phyloP scores from a whole-genome alignment of 2,329 filamentous ascomycete genomes.

The Diplocarpon mali region DNA sequence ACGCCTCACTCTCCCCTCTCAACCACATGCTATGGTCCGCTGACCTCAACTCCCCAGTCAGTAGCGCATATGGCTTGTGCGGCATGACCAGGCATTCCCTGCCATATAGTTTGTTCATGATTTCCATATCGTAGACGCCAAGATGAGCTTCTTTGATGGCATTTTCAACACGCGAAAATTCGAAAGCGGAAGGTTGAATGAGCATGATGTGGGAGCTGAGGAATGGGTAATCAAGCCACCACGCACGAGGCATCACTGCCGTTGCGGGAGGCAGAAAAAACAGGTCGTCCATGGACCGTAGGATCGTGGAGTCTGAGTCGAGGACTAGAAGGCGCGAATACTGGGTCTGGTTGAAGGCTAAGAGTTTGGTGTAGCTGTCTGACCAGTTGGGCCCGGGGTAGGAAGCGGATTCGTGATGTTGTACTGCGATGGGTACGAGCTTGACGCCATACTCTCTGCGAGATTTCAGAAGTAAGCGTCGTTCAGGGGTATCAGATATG shows the following conservation, averaged over 20 bases:
- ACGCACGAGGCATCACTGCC: conserved; percentile 49
- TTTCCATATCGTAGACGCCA: conserved; percentile 49
- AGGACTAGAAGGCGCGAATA: conserved; percentile 32
- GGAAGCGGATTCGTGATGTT: conserved; percentile 29
- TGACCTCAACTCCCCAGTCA: conserved; percentile 44
- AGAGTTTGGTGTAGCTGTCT: conserved; percentile 51
- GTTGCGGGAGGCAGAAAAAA: conserved; percentile 43
- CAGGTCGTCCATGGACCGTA: conserved; percentile 44
- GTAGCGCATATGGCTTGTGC: conserved; percentile 42
- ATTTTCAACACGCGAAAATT: conserved; percentile 31
- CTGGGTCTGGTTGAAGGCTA: conserved; percentile 55
- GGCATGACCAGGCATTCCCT: conserved; percentile 36
- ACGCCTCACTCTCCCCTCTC: conserved; percentile 34
- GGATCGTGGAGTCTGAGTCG: conserved; percentile 19
- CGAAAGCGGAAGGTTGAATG: conserved; percentile 41
- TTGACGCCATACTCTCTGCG: conserved; percentile 36
- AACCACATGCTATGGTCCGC: conserved; percentile 35
- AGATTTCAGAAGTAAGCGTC: conserved; percentile 32
- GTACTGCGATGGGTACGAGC: conserved; percentile 32
- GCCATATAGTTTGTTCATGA: conserved; percentile 25
- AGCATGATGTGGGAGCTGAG: conserved; percentile 47
- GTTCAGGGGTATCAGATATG: conserved; percentile 26
- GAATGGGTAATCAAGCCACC: conserved; percentile 39
- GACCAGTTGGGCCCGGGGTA: conserved; percentile 15
- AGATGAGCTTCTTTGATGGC: conserved; percentile 16